Evolutionary conservation across 768 basidiomycete genomes (phyloP), one percentile per base, ranked within the genome.

Genomic region (Tremella yokohamensis): DNA sequence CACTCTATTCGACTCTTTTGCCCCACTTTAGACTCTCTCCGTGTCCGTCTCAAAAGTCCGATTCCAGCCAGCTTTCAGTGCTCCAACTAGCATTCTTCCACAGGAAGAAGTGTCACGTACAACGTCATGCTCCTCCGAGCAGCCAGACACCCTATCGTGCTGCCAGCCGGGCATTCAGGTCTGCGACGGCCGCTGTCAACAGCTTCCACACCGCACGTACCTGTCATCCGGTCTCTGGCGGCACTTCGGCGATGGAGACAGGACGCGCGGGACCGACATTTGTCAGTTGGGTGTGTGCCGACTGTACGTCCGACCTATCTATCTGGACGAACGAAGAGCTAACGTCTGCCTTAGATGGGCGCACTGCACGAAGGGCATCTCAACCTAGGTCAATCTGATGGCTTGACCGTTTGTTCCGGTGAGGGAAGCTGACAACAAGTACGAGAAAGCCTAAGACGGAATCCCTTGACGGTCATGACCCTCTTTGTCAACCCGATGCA

Each of bases 401-500:
- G 34, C 15, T n/a, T 18, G 3, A 13, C 19, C 16, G 22, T 22
- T 25, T 25, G 6, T 6, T 9, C 4, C 24, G 48, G 11, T 12
- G 16, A 18, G n/a, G 44, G 26, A 44, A 53, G 39, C 39, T 40
- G 39, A 16, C 20, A 29, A 40, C 8, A 73, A 98, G 94, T 98
- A 20, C 81, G 83, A 57, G 80, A 80, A 50, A 92, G 90, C 0
- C 81, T 98, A 2, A 74, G 77, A 1, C 82, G 85, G 56, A 92
- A 93, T 69, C 88, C 91, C 56, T 77, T 86, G 40, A 98, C 96
- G 0, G 84, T 97, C 65, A 79, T 97, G 58, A 96, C 93, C 24
- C 90, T 99, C 66, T 99, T 97, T 75, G 93, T 99, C 58, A 98
- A 99, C 74, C 96, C 96, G 0, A 88, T 93, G 2, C 93, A 98